phyloP scores from a whole-genome alignment of 192 early-diverging fungal species.

The Umbelopsis sp. region DNA sequence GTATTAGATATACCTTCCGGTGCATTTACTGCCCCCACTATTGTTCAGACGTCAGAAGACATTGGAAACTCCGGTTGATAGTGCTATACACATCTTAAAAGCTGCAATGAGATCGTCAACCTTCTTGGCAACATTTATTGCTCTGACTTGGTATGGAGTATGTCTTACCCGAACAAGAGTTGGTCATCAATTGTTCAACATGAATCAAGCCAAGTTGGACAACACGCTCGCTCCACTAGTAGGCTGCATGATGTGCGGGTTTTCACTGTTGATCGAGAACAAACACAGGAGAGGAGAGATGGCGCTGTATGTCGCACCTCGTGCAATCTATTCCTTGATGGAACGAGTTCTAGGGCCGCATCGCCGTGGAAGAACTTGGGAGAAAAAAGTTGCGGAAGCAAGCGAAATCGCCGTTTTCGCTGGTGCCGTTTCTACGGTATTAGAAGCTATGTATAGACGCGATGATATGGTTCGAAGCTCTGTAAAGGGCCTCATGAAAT shows the following conservation, averaged over 20 bases:
- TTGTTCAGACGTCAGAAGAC: constrained; percentile 51
- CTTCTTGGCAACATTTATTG: constrained; percentile 60
- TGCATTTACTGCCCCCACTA: constrained; percentile 60
- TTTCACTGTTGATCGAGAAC: constrained; percentile 68
- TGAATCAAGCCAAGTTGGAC: constrained; percentile 43
- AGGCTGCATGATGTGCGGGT: constrained; percentile 62
- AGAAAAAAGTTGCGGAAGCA: constrained; percentile 24
- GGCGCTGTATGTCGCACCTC: constrained; percentile 53
- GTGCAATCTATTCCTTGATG: constrained; percentile 52
- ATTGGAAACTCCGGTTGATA: constrained; percentile 34
- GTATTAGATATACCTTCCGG: constrained; percentile 62
- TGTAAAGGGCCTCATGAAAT: constrained; percentile 54
- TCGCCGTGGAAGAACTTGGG: constrained; percentile 37
- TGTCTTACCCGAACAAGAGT: constrained; percentile 53
- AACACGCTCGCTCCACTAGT: constrained; percentile 52
- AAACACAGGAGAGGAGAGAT: constrained; percentile 55
- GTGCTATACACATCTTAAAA: constrained; percentile 43
- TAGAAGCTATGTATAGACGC: constrained; percentile 51
- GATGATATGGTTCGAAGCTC: constrained; percentile 54
- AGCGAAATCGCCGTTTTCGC: constrained; percentile 56
- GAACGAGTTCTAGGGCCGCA: constrained; percentile 46
- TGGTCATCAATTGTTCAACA: constrained; percentile 39
- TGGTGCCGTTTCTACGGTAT: constrained; percentile 50
- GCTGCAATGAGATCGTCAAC: constrained; percentile 53
- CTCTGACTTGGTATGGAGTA: constrained; percentile 54